Evolutionary conservation across 768 basidiomycete genomes (phyloP).

Genomic region (Boletus subparvulus): DNA sequence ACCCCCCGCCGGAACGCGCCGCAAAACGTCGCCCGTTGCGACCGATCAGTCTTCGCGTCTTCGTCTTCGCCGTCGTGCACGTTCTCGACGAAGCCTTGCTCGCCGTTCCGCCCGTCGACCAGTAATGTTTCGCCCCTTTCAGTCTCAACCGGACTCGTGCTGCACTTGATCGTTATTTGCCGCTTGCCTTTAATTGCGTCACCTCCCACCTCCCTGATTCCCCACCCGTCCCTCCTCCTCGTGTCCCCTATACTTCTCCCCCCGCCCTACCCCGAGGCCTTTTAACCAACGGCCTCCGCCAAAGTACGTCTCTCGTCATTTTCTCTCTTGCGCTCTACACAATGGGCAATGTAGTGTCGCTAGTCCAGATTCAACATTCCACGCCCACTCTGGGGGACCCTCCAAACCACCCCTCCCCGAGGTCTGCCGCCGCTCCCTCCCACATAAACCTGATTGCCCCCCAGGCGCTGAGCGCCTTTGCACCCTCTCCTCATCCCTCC

Average conservation of each 20-base stretch:
- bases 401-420: conserved; percentile 10
- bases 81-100: conserved; percentile 15
- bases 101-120: conserved; percentile 11
- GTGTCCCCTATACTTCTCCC: conserved; percentile 27
- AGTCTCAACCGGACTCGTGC: conserved; percentile 16
- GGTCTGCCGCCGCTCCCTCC: conserved; percentile 28
- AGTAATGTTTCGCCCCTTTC: conserved; percentile 11
- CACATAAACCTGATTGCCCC: conserved; percentile 36
- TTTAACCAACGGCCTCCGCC: conserved; percentile 19
- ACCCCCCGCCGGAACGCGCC: conserved; percentile 26
- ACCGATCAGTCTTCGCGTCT: conserved; percentile 17
- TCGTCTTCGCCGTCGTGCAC: conserved; percentile 20
- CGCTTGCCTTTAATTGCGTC: conserved; percentile 23
- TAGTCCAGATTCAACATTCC: conserved; percentile 29
- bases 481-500: conserved; percentile 33
- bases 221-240: conserved; percentile 27
- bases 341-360: conserved; percentile 36
- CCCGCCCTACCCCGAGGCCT: conserved; percentile 28
- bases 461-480: conserved; percentile 32
- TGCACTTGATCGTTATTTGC: conserved; percentile 12
- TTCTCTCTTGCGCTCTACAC: conserved; percentile 8
- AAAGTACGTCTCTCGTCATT: conserved; percentile 24
- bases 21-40: conserved; percentile 20
- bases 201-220: conserved; percentile 19
- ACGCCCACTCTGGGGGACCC: conserved; percentile 18